Base-by-base conservation (phyloP, 164 flowering plant species). In the Piper longum region DNA sequence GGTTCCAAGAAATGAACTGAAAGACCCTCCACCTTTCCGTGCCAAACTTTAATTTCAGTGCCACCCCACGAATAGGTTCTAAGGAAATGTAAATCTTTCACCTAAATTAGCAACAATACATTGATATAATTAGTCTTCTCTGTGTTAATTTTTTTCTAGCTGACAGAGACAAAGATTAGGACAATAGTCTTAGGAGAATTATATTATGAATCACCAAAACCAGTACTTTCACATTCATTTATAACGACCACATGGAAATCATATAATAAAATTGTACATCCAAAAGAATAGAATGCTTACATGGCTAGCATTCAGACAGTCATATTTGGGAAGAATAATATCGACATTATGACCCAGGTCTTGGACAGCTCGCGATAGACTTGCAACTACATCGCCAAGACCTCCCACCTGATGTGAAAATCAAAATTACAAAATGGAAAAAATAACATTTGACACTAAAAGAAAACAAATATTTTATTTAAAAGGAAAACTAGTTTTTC, bases 321-420 rank as follows among this genome's bases (percentile, higher is more conserved):
- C 99, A 80, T 90, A 93, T 82, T 93, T 93, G 56, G 99, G 99
- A 74, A 93, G 82, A 73, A 93, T 84, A 56, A 93, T 79, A 69
- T 93, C 89, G 45, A 93, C 96, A 71, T 78, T 83, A 74, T 93
- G 97, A 72, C 91, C 91, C 64, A 93, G 73, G 45, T 93, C 99
- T 76, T 88, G 91, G 63, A 93, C 86, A 68, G 97, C 99, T 68
- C 97, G 95, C 12, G 97, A 93, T 66, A 93, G 87, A 80, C 99
- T 85, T 67, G 99, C 90, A 16, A 93, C 99, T 72, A 93, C 95
- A 79, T 93, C 99, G 66, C 97, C 99, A 61, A 93, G 92, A 67
- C 99, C 99, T 67, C 99, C 99, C 67, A 93, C 97, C 99, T 93
- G 83, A 68, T 77, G 63, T 41, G 44, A 51, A 44, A 12, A 51